Evolutionary conservation across 345 rosid genomes (phyloP).

Genomic region (Jatropha curcas): DNA sequence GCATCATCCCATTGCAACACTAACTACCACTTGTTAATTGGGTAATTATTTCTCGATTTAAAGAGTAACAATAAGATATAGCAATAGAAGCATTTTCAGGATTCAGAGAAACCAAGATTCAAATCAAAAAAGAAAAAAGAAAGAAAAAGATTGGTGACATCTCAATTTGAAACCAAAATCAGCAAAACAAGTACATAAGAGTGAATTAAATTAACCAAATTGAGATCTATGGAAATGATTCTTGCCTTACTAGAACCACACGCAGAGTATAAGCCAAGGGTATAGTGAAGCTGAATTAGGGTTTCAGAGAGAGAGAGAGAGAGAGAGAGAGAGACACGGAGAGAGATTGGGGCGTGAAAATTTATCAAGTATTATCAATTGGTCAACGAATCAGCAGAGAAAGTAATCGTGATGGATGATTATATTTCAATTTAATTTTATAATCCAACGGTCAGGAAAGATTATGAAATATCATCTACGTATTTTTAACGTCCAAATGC

Average conservation of each 20-base stretch:
- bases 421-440: background rate
- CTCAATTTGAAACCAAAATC: background rate
- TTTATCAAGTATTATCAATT: background rate
- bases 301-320: constrained; percentile 11
- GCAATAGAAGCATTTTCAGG: too few species aligned
- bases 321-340: background rate
- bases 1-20: background rate
- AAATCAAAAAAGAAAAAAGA: too few species aligned
- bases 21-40: too few species aligned
- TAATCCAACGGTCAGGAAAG: constrained; percentile 5
- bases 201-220: background rate
- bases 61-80: too few species aligned
- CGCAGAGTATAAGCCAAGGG: constrained; percentile 4
- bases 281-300: constrained; percentile 17
- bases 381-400: background rate
- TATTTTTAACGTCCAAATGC: too few species aligned
- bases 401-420: background rate
- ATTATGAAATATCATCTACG: background rate
- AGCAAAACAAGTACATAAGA: background rate
- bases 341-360: background rate
- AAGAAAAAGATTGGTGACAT: too few species aligned
- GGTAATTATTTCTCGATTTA: too few species aligned
- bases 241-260: constrained; percentile 15
- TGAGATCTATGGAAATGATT: constrained; percentile 14
- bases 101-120: too few species aligned